Conservation (phyloP, 2,329 filamentous ascomycete genomes). For the Nemania abortiva region DNA sequence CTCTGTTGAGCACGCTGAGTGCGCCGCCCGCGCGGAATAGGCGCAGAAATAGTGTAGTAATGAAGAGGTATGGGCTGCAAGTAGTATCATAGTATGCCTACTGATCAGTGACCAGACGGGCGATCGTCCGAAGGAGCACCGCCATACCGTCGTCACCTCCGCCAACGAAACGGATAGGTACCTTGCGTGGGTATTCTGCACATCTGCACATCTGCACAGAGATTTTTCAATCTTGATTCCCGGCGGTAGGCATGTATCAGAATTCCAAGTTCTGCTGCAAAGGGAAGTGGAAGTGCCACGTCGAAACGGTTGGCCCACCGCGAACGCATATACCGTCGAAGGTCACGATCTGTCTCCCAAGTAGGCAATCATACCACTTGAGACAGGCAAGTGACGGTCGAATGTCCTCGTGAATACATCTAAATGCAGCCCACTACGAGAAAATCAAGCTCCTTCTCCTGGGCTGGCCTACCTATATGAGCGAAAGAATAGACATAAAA, state of each 20-base stretch:
- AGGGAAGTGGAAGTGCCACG: slow-evolving; percentile 14
- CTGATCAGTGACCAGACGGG: slow-evolving; percentile 2
- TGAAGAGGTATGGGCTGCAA: not conserved
- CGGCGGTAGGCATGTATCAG: not conserved
- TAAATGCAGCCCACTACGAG: not conserved
- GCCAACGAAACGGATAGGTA: not conserved
- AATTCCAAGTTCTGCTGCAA: not conserved
- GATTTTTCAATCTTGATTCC: slow-evolving; percentile 2
- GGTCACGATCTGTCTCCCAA: not conserved
- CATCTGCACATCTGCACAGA: not conserved
- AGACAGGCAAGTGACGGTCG: slow-evolving; percentile 8
- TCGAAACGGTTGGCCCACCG: slow-evolving; percentile 13
- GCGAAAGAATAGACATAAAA: slow-evolving; percentile 2
- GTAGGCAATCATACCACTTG: slow-evolving; percentile 3
- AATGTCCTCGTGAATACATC: slow-evolving; percentile 4
- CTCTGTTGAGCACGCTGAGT: slow-evolving; percentile 18
- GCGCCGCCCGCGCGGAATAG: not conserved
- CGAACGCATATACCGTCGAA: not conserved
- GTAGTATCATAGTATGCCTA: not conserved
- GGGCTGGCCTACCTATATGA: not conserved
- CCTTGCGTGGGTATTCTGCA: not conserved
- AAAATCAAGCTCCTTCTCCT: not conserved
- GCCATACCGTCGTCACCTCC: not conserved
- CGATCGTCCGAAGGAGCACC: slow-evolving; percentile 28
- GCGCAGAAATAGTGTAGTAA: not conserved